Conservation (phyloP, 768 basidiomycete genomes). For the Kwoniella dendrophila region DNA sequence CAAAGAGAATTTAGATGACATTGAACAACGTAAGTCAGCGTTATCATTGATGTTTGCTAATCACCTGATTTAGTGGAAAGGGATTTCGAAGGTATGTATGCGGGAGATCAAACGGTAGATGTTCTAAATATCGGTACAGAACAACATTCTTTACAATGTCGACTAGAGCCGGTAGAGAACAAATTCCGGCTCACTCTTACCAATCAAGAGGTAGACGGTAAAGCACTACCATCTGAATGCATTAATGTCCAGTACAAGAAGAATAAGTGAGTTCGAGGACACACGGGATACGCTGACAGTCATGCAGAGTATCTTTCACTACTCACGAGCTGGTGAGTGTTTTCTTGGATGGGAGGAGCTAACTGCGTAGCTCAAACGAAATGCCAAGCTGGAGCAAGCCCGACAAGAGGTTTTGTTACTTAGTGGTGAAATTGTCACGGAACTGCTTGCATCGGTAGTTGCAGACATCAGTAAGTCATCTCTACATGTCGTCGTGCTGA, state of each 20-base stretch:
- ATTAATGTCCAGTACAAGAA: constrained; percentile 43
- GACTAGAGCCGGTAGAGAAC: constrained; percentile 21
- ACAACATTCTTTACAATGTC: constrained; percentile 26
- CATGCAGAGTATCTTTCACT: constrained; percentile 68
- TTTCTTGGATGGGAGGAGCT: background rate
- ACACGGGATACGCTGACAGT: background rate
- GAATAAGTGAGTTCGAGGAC: constrained; percentile 25
- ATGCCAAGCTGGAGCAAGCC: constrained; percentile 84
- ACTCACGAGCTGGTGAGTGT: constrained; percentile 74
- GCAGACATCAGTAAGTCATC: constrained; percentile 65
- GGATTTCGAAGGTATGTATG: background rate
- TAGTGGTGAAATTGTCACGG: constrained; percentile 80
- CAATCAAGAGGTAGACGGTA: constrained; percentile 28
- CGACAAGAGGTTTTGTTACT: constrained; percentile 85
- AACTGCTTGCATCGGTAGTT: constrained; percentile 71
- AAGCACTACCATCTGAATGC: constrained; percentile 26
- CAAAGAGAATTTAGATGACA: constrained; percentile 88
- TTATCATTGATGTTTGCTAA: background rate
- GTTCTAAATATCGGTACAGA: constrained; percentile 6
- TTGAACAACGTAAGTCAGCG: constrained; percentile 56
- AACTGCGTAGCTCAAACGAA: constrained; percentile 72
- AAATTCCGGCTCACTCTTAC: constrained; percentile 34
- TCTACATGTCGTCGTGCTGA: constrained; percentile 1
- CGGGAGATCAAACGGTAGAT: background rate
- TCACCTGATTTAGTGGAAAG: constrained; percentile 1